Evolutionary conservation across 2,329 filamentous ascomycete species (phyloP), one percentile per base, ranked within the genome.

Genomic region (Microdochium nivale): DNA sequence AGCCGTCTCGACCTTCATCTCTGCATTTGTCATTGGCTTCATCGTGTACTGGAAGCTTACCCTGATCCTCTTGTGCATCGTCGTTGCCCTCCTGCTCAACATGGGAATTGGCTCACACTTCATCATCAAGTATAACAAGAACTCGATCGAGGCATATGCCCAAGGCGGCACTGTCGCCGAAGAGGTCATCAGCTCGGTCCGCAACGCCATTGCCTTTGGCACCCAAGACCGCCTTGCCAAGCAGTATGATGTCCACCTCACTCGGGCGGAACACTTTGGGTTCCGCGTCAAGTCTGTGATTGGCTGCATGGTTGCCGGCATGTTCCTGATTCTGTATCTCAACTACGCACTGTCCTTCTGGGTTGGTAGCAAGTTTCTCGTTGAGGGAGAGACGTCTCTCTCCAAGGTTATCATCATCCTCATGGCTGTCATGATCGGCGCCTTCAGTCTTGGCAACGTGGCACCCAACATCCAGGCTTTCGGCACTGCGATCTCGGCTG

Each of bases 21-120:
- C 91, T 0, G 90, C 90, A 16, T 96, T 96, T 58, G 74, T 96
- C 52, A 92, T 99, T 57, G 90, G 87, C 2, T 97, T 96, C 65
- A 70, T 92, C 68, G 88, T 88, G 62, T 95, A 87, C 68, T 96
- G 92, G 88, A 96, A 94, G 68, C 74, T 97, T 56, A 94, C 94
- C 0, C 72, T 96, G 49, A 96, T 99, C 59, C 78, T 96, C 37
- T 78, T 83, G 24, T 92, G 88, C 0, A 90, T 88, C 1, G 84
- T 97, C 55, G 73, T 92, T 44, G 88, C 90, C 2, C 81, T 97
- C 49, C 69, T 89, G n/a, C 55, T 88, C 14, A 77, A 86, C 57
- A 94, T 95, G 84, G 88, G 85, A 46, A 71, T 75, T 49, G 83
- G 87, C 14, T 88, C 87, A 3, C 73, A 70, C 2, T 88, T 90